These are phyloP conservation scores for Penicillium goetzii DNA, from an alignment of 495 filamentous ascomycete species.

Conservation along the genomic window DNA sequence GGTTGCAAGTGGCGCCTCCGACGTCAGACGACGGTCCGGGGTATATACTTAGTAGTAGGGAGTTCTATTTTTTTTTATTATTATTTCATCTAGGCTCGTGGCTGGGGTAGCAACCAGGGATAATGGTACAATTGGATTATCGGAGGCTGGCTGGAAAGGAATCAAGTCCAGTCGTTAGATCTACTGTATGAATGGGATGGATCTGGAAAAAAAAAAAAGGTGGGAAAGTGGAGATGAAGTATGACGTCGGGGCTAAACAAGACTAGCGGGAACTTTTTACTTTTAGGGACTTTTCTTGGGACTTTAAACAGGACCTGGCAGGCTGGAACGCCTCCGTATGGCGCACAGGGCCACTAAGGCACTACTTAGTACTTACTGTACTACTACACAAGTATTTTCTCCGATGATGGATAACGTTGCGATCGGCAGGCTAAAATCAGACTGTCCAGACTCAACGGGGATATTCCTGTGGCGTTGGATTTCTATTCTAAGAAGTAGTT, in stretches of 20 bases:
- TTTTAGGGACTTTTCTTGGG: no score
- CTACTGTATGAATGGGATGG: no score
- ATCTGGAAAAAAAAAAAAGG: not conserved
- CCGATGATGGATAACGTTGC: conserved; percentile 10
- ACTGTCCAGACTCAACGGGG: not conserved
- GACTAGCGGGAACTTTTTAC: not conserved
- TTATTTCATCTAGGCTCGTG: not conserved
- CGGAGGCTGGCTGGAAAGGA: not conserved
- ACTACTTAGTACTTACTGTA: no score
- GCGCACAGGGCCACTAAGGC: not conserved
- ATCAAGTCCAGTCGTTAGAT: no score
- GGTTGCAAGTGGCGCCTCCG: conserved; percentile 28
- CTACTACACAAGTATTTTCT: not conserved
- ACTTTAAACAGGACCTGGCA: conserved; percentile 7
- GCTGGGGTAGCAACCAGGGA: not conserved
- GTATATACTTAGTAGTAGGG: not conserved
- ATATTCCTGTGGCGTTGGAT: not conserved
- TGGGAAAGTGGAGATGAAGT: conserved; percentile 10
- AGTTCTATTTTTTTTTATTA: not conserved
- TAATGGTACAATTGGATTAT: not conserved
- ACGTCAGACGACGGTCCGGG: conserved; percentile 30
- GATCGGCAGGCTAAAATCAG: conserved; percentile 1
- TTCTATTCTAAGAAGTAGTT: not conserved
- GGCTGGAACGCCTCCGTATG: conserved; percentile 25
- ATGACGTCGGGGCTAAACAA: conserved; percentile 24